These are phyloP conservation scores for Fusarium piperis DNA, from an alignment of 2,329 filamentous ascomycete species.

Conservation along the genomic window DNA sequence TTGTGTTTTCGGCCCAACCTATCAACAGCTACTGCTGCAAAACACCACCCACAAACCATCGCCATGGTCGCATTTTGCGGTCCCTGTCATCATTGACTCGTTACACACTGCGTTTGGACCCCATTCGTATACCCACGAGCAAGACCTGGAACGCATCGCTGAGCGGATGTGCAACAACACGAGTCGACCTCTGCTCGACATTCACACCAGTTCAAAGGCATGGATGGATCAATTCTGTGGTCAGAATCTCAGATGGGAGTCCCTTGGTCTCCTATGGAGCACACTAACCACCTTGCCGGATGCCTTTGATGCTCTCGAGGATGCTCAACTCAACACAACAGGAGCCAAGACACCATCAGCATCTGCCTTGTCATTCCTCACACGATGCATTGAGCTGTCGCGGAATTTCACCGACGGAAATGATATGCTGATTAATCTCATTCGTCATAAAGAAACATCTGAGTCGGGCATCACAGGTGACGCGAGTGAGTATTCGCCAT, in stretches of 20 bases:
- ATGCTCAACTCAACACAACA: not conserved
- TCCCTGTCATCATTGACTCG: not conserved
- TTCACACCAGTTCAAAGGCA: constrained; percentile 42
- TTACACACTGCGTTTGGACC: not conserved
- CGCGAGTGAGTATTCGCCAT: constrained; percentile 10
- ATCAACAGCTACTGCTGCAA: not conserved
- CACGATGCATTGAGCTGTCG: constrained; percentile 3
- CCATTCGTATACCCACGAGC: not conserved
- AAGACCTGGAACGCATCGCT: constrained; percentile 6
- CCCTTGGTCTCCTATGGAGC: constrained; percentile 47
- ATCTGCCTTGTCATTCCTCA: constrained; percentile 1
- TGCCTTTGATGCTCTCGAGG: not conserved
- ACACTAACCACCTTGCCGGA: constrained; percentile 6
- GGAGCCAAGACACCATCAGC: not conserved
- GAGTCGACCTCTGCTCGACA: constrained; percentile 43
- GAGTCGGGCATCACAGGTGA: constrained; percentile 13
- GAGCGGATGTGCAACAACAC: constrained; percentile 48
- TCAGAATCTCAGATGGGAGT: constrained; percentile 50
- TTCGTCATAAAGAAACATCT: not conserved
- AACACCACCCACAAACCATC: not conserved
- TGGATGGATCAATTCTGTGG: constrained; percentile 51
- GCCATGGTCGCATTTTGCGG: constrained; percentile 1
- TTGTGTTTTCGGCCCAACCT: not conserved
- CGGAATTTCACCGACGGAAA: constrained; percentile 11
- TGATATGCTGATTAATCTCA: constrained; percentile 12